Conservation (phyloP, 768 basidiomycete genomes). For the Xerocomus brunneocitrinus region DNA sequence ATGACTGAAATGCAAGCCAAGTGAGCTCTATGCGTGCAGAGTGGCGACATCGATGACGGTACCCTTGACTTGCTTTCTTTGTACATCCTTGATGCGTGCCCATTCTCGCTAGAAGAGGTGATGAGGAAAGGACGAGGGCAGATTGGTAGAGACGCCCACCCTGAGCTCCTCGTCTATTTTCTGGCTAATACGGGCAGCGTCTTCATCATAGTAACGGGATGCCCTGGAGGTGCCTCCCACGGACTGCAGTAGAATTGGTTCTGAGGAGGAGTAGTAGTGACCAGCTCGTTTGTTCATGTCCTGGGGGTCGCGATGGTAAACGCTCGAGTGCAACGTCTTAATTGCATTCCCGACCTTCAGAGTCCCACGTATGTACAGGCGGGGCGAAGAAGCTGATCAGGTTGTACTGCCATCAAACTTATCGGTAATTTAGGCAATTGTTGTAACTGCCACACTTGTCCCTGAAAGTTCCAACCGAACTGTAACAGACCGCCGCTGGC, state of each 20-base stretch:
- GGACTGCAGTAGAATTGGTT: slow-evolving; percentile 30
- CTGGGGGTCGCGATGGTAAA: slow-evolving; percentile 13
- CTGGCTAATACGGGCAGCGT: slow-evolving; percentile 45
- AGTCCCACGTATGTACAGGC: slow-evolving; percentile 36
- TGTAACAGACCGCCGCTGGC: neutral
- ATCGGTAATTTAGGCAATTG: slow-evolving; percentile 20
- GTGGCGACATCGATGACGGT: slow-evolving; percentile 1
- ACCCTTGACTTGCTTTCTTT: slow-evolving; percentile 54
- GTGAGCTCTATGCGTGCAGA: slow-evolving; percentile 2
- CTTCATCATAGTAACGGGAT: slow-evolving; percentile 37
- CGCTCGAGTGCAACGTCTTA: slow-evolving; percentile 21
- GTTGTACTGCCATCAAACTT: slow-evolving; percentile 28
- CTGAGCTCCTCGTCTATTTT: slow-evolving; percentile 55
- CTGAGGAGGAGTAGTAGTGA: slow-evolving; percentile 28
- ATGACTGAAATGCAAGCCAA: slow-evolving; percentile 42
- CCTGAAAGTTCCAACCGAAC: slow-evolving; percentile 10
- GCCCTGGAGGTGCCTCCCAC: slow-evolving; percentile 27
- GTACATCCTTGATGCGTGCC: slow-evolving; percentile 41
- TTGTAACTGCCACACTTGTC: slow-evolving; percentile 11
- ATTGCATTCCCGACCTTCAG: slow-evolving; percentile 28
- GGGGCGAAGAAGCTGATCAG: slow-evolving; percentile 33
- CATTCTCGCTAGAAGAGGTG: slow-evolving; percentile 43
- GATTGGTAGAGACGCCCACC: slow-evolving; percentile 29
- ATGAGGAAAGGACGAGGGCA: neutral
- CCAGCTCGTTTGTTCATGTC: slow-evolving; percentile 28